Base-by-base conservation (phyloP, 202 grass and related monocot species). In the Musa balbisiana region DNA sequence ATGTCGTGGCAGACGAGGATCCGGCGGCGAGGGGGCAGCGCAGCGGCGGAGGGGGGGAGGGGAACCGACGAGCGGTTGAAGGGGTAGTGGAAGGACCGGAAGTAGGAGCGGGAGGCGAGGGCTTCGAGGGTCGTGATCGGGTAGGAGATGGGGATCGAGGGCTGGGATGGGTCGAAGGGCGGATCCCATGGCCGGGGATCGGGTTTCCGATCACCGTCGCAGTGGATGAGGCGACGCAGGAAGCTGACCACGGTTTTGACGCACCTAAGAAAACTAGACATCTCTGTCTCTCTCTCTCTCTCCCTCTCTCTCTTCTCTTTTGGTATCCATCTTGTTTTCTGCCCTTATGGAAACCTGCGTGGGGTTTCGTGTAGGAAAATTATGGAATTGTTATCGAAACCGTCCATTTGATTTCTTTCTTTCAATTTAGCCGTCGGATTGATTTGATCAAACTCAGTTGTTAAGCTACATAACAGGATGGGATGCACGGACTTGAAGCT, bases 1-100 rank as follows among this genome's bases (percentile, higher is more conserved):
- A 98, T 80, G 79, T 98, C 91, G 82, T 98, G 94, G 88, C 94
- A 94, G 12, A 88, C 94, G 12, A 98, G 90, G 50, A 92, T 21
- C 64, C 94, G 86, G 24, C 74, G 84, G 49, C 94, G 83, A 10
- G 53, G 0, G n/a, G 91, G 91, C 59, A 91, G 85, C 51, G 62
- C 25, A 3, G 76, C 52, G 21, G 76, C 78, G 17, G 62, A 55
- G 54, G 72, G 43, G 0, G 84, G 76, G 15, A 85, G 73, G 24
- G 73, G 76, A 21, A 84, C 75, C 51, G 91, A 89, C 9, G 94
- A 72, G 19, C 80, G 68, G 79, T 92, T 98, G 85, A 98, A 98
- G 8, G 91, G 84, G 80, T 83, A 90, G 81, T 94, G 94, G 82
- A 94, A 93, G 51, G 85, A 83, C 55, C 86, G 73, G 76, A 98